A percentile compares a stretch with the other conserved stretches of the same genome.
Conservation (phyloP, 177 flowering plant genomes). For the Vitis hybrid region DNA sequence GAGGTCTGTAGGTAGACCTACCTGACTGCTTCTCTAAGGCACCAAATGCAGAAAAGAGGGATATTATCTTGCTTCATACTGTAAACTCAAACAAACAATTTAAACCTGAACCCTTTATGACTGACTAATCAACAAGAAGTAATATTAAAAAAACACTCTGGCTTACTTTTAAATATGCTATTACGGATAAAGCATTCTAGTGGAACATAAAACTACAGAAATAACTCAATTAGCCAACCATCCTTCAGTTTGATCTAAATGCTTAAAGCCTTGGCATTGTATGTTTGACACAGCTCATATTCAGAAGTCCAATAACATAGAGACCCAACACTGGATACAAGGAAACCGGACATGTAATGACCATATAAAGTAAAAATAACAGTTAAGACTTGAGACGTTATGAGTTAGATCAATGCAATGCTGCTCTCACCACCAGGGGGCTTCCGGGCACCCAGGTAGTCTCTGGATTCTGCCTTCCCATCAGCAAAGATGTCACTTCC, state of each 20-base stretch:
- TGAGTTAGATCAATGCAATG: conserved; percentile 69
- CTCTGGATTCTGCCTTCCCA: conserved; percentile 70
- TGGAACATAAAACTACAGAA: neutral
- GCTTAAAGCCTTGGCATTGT: neutral
- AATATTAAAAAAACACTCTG: no score
- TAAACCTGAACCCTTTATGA: no score
- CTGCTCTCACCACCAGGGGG: conserved; percentile 97
- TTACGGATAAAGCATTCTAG: no score
- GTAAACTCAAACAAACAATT: no score
- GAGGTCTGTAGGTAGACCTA: no score
- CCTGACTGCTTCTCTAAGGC: no score
- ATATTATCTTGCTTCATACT: no score
- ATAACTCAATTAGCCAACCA: conserved; percentile 8
- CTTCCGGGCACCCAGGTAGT: conserved; percentile 76
- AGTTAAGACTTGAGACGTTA: conserved; percentile 13
- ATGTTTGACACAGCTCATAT: conserved; percentile 5
- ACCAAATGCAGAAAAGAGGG: no score
- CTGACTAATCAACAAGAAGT: no score
- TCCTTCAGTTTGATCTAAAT: neutral
- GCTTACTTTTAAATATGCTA: no score
- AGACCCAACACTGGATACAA: neutral
- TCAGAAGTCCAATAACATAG: conserved; percentile 2
- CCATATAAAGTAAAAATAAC: conserved; percentile 6
- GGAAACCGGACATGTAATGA: conserved; percentile 4
- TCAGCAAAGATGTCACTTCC: conserved; percentile 88